phyloP scores from a whole-genome alignment of 2,329 filamentous ascomycete genomes.

The Dactylonectria macrodidyma region DNA sequence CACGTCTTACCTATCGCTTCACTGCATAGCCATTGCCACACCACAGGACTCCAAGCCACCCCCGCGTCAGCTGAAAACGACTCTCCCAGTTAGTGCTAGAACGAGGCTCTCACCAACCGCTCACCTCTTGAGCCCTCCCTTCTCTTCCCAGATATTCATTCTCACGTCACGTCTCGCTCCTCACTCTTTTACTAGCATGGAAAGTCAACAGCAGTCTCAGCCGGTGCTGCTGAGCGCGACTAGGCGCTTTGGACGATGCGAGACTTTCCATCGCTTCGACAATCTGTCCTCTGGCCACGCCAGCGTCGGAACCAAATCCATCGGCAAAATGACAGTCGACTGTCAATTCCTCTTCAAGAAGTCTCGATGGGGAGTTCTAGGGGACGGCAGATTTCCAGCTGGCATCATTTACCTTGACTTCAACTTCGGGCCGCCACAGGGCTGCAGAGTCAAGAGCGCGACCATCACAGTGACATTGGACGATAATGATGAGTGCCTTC shows the following conservation, averaged over 20 bases:
- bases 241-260: not conserved
- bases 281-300: not conserved
- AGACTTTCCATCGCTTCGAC: not conserved
- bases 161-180: too few species aligned
- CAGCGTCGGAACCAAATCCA: not conserved
- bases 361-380: not conserved
- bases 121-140: too few species aligned
- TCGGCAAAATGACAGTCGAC: not conserved
- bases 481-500: not conserved
- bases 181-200: too few species aligned
- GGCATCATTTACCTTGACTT: conserved; percentile 1
- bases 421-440: not conserved
- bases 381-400: not conserved
- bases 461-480: not conserved
- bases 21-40: too few species aligned
- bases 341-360: not conserved
- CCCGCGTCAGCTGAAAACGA: too few species aligned
- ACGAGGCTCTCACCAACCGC: too few species aligned
- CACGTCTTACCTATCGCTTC: too few species aligned
- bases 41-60: too few species aligned
- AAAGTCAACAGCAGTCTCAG: too few species aligned
- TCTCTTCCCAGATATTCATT: too few species aligned
- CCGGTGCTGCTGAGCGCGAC: not conserved
- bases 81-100: too few species aligned
- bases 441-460: not conserved